A percentile compares a stretch with the other conserved stretches of the same genome.
Conservation (phyloP, 441 rosid genomes). For the Erysimum pusillum region DNA sequence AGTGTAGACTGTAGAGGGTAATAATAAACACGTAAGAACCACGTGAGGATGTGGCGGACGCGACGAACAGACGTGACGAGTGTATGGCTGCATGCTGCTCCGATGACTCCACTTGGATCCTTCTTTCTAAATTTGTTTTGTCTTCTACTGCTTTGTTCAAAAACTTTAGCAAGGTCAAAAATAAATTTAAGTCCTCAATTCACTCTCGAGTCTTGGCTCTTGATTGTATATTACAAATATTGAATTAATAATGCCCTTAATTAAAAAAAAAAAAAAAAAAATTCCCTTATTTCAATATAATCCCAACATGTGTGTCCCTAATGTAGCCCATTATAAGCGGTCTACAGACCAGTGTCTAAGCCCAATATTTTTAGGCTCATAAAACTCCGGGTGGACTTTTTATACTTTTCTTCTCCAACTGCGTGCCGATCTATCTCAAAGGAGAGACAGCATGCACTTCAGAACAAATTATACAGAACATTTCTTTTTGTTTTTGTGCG, state of each 20-base stretch:
- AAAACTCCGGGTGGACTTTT: background rate
- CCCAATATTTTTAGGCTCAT: constrained; percentile 7
- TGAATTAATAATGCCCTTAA: too few species aligned
- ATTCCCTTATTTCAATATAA: too few species aligned
- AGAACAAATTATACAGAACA: background rate
- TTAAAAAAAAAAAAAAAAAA: too few species aligned
- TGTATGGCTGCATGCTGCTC: constrained; percentile 42
- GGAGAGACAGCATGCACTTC: background rate
- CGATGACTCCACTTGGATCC: constrained; percentile 30
- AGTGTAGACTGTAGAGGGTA: too few species aligned
- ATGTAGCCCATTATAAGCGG: constrained; percentile 7
- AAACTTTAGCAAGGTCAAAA: background rate
- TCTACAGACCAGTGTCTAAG: background rate
- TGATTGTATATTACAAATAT: too few species aligned
- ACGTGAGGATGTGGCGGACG: constrained; percentile 38
- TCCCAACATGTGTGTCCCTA: background rate
- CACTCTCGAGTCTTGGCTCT: too few species aligned
- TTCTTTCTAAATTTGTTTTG: background rate
- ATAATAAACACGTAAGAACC: constrained; percentile 11
- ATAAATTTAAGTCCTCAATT: background rate
- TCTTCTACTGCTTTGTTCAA: constrained; percentile 3
- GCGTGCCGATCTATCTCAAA: constrained; percentile 8
- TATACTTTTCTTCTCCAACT: constrained; percentile 23
- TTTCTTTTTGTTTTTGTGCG: background rate
- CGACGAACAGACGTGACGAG: constrained; percentile 44